Conservation (phyloP, 2,329 filamentous ascomycete genomes). For the Plenodomus tracheiphilus region DNA sequence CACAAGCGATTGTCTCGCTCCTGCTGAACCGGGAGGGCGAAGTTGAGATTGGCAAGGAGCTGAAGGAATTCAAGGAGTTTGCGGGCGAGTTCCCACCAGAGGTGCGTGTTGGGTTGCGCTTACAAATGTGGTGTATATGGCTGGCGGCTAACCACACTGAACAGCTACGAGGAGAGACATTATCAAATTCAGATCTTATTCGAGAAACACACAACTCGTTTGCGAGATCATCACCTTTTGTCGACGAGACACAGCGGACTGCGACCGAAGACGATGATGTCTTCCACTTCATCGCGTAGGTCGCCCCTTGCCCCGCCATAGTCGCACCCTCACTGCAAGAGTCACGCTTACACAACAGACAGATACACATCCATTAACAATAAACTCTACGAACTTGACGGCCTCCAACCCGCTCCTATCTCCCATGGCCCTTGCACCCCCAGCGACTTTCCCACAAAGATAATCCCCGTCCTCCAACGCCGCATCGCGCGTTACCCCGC, state of each 20-base stretch:
- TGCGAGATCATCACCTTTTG: slow-evolving; percentile 84
- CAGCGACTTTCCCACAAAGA: slow-evolving; percentile 75
- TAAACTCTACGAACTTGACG: slow-evolving; percentile 90
- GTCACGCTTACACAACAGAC: slow-evolving; percentile 8
- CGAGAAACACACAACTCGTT: slow-evolving; percentile 83
- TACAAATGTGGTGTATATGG: neutral
- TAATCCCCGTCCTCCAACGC: slow-evolving; percentile 84
- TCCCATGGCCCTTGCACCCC: slow-evolving; percentile 74
- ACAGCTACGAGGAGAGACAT: slow-evolving; percentile 69
- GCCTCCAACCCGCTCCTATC: slow-evolving; percentile 90
- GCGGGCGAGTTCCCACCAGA: slow-evolving; percentile 75
- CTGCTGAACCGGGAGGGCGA: slow-evolving; percentile 78
- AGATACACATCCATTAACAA: slow-evolving; percentile 78
- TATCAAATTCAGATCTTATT: slow-evolving; percentile 66
- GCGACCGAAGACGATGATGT: slow-evolving; percentile 80
- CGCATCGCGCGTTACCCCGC: slow-evolving; percentile 83
- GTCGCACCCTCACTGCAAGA: neutral
- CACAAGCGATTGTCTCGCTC: slow-evolving; percentile 89
- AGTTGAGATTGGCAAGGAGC: slow-evolving; percentile 71
- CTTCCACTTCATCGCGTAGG: slow-evolving; percentile 88
- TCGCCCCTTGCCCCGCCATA: neutral
- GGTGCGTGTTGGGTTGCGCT: slow-evolving; percentile 34
- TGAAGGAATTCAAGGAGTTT: slow-evolving; percentile 84
- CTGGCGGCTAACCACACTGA: slow-evolving; percentile 6
- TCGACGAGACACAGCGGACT: slow-evolving; percentile 80